Evolutionary conservation across 495 filamentous ascomycete species (phyloP), one percentile per base, ranked within the genome.

Genomic region (Penicillium cataractarum): DNA sequence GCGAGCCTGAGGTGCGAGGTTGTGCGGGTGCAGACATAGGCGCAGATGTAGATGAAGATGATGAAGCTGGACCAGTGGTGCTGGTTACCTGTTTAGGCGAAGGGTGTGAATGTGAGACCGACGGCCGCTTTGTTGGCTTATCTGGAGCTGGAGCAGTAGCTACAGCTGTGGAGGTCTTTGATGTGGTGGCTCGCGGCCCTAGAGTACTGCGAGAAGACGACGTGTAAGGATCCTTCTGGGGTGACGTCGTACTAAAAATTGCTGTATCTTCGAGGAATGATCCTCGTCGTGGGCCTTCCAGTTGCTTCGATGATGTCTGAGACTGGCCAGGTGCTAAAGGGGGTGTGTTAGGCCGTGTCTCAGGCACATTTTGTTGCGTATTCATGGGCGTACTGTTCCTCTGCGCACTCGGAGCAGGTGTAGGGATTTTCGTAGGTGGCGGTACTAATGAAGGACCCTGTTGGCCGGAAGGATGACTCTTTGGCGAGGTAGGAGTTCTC

Each of bases 191-290:
- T 26, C 26, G 48, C 8, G 22, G 48, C 19, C 48, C 48, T 9
- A 50, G 22, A 29, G 48, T 50, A 50, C 48, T 50, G 26, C 48
- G 48, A 24, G 48, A 50, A 7, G 48, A 24, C 9, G 48, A 50
- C 21, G 22, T 50, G 13, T 50, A 50, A 13, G 48, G 48, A 50
- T 27, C 21, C 8, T 12, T 29, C 7, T 29, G 19, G 1, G 48
- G 48, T 29, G 48, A 50, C 9, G 9, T 27, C 22, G 48, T 29
- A 10, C 26, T 50, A 9, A 19, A 50, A 50, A 50, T 21, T 2
- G 12, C 48, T 50, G 21, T 15, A 50, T 50, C 48, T 6, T 50
- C 48, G 19, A 26, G 48, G 48, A 50, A 4, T 21, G 48, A 48
- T 17, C 42, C 42, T 48, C n/a, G 48, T 26, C 48, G 27, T 13